These are phyloP conservation scores for Agapanthus africanus DNA, from an alignment of 106 monocot species.

Conservation along the genomic window DNA sequence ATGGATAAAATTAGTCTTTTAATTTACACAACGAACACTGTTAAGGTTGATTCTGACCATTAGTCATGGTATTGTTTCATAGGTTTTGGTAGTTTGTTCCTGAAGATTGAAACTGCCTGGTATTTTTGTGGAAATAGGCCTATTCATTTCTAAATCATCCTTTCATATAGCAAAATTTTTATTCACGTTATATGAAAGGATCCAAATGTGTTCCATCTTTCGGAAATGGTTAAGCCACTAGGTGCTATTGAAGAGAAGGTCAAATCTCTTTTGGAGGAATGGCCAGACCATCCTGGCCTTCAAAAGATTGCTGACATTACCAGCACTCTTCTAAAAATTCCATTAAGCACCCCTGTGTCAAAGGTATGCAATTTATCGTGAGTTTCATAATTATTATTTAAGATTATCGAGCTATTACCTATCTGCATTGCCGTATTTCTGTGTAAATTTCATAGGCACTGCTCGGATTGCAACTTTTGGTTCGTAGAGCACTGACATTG, in stretches of 20 bases:
- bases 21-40: too few relatives aligned
- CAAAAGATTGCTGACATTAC: conserved; percentile 45
- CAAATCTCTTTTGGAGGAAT: conserved; percentile 42
- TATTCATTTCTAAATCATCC: too few relatives aligned
- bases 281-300: conserved; percentile 83
- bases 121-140: too few relatives aligned
- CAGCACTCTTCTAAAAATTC: conserved; percentile 42
- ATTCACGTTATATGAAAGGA: too few relatives aligned
- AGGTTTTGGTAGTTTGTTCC: too few relatives aligned
- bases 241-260: conserved; percentile 30
- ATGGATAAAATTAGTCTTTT: too few relatives aligned
- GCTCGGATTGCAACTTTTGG: conserved; percentile 58
- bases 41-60: too few relatives aligned
- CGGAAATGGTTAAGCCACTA: conserved; percentile 61
- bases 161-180: conserved; percentile 21
- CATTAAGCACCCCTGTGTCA: conserved; percentile 45
- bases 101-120: too few relatives aligned
- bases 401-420: neutral
- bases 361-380: conserved; percentile 36
- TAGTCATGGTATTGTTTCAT: conserved; percentile 17
- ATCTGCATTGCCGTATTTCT: neutral
- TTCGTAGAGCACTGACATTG: conserved; percentile 35
- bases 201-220: conserved; percentile 47
- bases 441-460: conserved; percentile 36
- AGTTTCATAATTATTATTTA: neutral